phyloP scores from a whole-genome alignment of 345 rosid species.

The Erodium maritimum region DNA sequence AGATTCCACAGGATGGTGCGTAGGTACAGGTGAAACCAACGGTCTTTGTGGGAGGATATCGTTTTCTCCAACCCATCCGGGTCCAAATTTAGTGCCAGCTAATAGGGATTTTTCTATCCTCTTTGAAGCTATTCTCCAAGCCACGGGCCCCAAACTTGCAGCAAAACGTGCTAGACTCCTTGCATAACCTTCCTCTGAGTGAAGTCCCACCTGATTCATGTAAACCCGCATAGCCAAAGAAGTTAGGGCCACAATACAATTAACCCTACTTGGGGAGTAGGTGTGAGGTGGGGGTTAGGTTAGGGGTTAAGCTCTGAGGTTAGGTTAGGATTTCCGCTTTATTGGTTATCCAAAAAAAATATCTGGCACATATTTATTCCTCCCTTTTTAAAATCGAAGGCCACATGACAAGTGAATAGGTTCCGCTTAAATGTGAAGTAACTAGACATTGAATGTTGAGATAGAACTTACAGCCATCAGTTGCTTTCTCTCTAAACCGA shows the following conservation, averaged over 20 bases:
- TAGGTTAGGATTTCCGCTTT: no score
- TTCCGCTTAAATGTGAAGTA: no score
- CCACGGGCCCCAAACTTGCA: slow-evolving; percentile 54
- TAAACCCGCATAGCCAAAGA: no score
- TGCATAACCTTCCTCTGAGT: slow-evolving; percentile 60
- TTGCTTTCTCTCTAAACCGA: slow-evolving; percentile 43
- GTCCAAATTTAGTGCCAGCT: slow-evolving; percentile 53
- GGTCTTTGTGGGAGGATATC: slow-evolving; percentile 18
- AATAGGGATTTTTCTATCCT: slow-evolving; percentile 51
- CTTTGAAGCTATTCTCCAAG: slow-evolving; percentile 53
- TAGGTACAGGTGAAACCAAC: slow-evolving; percentile 6
- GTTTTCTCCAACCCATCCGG: slow-evolving; percentile 80
- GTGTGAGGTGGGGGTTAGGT: no score
- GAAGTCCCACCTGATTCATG: slow-evolving; percentile 60
- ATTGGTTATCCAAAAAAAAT: no score
- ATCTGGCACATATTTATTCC: no score
- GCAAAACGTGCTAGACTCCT: slow-evolving; percentile 78
- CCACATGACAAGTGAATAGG: no score
- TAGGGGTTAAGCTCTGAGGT: no score
- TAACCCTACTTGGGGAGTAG: no score
- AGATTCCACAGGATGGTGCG: no score
- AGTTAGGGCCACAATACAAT: no score
- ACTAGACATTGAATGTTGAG: not conserved
- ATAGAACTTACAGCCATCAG: slow-evolving; percentile 34
- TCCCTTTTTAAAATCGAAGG: no score